Evolutionary conservation across 148 eudicot genomes (phyloP), one percentile per base, ranked within the genome.

Genomic region (Nyssa sinensis): DNA sequence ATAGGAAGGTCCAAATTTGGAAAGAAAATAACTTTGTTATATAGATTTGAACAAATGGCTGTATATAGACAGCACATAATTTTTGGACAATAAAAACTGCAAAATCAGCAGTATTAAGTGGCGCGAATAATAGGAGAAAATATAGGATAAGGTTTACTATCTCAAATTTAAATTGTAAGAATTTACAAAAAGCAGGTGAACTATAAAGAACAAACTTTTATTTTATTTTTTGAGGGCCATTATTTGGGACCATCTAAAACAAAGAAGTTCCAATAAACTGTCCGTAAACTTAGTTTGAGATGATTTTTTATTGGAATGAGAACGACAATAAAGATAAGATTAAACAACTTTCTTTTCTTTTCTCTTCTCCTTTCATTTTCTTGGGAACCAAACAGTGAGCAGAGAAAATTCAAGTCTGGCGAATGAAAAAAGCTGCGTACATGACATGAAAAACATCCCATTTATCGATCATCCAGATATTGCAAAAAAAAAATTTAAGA

Each of bases 41-140:
- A 69, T 47, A 62, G 62, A 69, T 69, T 76, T 16, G 25, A 71
- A 32, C 29, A 39, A n/a, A 30, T 60, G 30, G 44, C 14, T 34
- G 28, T 34, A 2, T 24, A 6, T 44, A 59, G 58, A 37, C 61
- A 60, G 39, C 62, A 32, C 51, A 62, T 16, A 69, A 33, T 62
- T 62, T 69, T 62, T 69, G 69, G 62, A 76, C 69, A 69, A 47
- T 47, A 29, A 4, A 75, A 14, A n/a, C 21, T 24, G 37, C 69
- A 60, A 62, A 69, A 66, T 27, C 37, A 24, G 32, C 62, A 29
- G 63, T 62, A 47, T 77, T 60, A 28, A 35, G 10, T 17, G 39
- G 23, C 73, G 8, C 25, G 49, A 49, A 12, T 60, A 47, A 21
- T 24, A 32, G 32, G 12, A 39, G 67, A 62, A 69, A 72, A 73